Conservation (phyloP, 202 grass and related monocot genomes). For the Hordeum pubiflorum region DNA sequence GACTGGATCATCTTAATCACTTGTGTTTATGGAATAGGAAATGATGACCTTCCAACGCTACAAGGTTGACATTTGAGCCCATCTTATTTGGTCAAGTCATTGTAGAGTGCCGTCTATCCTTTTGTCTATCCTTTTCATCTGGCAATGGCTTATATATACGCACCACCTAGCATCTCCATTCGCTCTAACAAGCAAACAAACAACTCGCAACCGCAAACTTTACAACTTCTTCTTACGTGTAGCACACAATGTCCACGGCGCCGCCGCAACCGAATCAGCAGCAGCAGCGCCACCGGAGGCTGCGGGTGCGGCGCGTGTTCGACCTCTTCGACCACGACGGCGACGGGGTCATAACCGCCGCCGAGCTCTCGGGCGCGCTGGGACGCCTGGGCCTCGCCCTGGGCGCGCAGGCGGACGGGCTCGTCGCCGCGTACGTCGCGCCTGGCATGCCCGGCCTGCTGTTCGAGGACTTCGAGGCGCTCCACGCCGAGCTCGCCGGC, state of each 20-base stretch:
- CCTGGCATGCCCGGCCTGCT: neutral
- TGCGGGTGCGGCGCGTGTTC: conserved; percentile 8
- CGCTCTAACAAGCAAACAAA: neutral
- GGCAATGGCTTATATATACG: neutral
- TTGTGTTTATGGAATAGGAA: neutral
- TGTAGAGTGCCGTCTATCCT: neutral
- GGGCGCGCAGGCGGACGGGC: neutral
- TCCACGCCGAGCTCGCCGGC: neutral
- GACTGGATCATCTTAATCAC: neutral
- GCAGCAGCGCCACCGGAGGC: conserved; percentile 3
- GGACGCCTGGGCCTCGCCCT: neutral
- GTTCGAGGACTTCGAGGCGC: neutral
- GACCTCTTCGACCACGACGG: neutral
- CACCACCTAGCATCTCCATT: neutral
- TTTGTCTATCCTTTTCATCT: neutral
- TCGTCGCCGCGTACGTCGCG: neutral
- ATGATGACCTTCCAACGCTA: neutral
- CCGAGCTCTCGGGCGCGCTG: neutral
- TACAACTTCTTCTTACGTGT: too few species aligned
- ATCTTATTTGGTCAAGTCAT: neutral
- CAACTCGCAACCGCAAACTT: neutral
- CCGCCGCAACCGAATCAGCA: neutral
- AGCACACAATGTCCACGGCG: neutral
- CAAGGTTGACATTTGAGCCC: neutral
- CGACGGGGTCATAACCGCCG: neutral